These are phyloP conservation scores for Annona cherimola DNA, from an alignment of 164 flowering plant species.

Conservation along the genomic window DNA sequence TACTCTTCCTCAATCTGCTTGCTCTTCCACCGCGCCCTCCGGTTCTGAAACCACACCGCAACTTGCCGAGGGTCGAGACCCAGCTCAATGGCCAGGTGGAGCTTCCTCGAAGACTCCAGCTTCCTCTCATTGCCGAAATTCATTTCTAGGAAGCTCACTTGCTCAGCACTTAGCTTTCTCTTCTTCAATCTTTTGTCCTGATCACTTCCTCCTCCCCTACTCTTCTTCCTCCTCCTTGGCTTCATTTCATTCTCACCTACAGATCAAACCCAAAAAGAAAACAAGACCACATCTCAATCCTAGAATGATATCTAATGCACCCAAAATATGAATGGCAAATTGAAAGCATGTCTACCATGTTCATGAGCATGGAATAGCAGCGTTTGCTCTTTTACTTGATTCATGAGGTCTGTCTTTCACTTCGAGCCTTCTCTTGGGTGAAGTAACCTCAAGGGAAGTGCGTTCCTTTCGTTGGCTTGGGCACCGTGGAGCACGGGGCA, in stretches of 20 bases:
- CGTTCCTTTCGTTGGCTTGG: neutral
- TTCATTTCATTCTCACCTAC: slow-evolving; percentile 22
- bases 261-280: neutral
- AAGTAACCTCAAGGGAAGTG: neutral
- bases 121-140: slow-evolving; percentile 54
- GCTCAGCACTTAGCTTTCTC: slow-evolving; percentile 59
- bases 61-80: slow-evolving; percentile 70
- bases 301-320: neutral
- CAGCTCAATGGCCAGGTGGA: slow-evolving; percentile 49
- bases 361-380: slow-evolving; percentile 14
- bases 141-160: slow-evolving; percentile 39
- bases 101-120: slow-evolving; percentile 60
- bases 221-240: slow-evolving; percentile 34
- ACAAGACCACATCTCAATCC: neutral
- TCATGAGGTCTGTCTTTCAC: neutral
- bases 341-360: neutral
- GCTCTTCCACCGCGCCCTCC: slow-evolving; percentile 66
- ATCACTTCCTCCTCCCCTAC: slow-evolving; percentile 27
- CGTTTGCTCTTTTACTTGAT: slow-evolving; percentile 26
- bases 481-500: neutral
- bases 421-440: neutral
- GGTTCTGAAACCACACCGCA: slow-evolving; percentile 76
- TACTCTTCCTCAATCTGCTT: slow-evolving; percentile 67
- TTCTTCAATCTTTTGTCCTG: slow-evolving; percentile 25
- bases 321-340: neutral